A percentile compares a stretch with the other conserved stretches of the same genome.
Conservation (phyloP, 441 rosid species). For the Populus trichocarpa region DNA sequence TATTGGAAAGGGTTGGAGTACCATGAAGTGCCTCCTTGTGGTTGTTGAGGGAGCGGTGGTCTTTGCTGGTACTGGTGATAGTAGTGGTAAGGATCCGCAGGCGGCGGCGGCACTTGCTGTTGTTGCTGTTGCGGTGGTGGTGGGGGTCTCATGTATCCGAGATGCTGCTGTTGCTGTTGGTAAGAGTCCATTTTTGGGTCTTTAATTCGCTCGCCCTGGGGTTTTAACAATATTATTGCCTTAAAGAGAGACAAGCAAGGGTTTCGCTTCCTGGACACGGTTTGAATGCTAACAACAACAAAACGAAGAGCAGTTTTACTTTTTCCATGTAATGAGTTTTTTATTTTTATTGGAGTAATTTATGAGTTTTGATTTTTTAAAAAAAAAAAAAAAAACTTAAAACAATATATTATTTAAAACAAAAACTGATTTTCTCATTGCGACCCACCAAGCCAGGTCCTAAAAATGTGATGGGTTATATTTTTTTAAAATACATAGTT, state of each 20-base stretch:
- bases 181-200: conserved; percentile 59
- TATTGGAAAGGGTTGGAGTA: conserved; percentile 64
- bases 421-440: no score
- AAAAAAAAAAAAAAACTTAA: no score
- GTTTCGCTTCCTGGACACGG: not conserved
- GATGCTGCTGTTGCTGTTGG: conserved; percentile 52
- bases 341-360: not conserved
- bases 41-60: conserved; percentile 53
- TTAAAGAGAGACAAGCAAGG: not conserved
- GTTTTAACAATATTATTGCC: not conserved
- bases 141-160: conserved; percentile 60
- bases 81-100: conserved; percentile 54
- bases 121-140: conserved; percentile 27
- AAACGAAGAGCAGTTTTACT: no score
- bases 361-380: no score
- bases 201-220: not conserved
- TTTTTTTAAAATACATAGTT: no score
- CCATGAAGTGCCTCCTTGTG: conserved; percentile 51
- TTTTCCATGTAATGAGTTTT: no score
- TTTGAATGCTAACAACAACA: not conserved
- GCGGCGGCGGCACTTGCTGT: conserved; percentile 22
- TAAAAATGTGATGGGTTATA: no score
- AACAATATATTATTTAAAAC: no score
- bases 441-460: no score
- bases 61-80: conserved; percentile 36